phyloP scores from a whole-genome alignment of 192 early-diverging fungal species.

The Backusella westeae region DNA sequence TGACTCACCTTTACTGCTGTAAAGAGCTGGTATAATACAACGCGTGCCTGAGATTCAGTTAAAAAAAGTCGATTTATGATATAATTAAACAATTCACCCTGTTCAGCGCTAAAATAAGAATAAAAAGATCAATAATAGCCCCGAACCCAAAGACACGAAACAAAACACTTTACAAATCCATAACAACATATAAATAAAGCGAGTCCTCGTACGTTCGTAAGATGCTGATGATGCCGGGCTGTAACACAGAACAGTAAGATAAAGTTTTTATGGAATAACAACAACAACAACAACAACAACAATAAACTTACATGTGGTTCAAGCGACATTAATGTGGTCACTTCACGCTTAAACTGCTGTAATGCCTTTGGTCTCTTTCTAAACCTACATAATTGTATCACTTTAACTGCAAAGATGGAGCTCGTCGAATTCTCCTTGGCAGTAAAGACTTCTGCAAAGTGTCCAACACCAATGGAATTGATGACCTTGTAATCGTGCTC shows the following conservation, averaged over 20 bases:
- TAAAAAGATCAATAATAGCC: background rate
- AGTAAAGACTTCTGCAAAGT: background rate
- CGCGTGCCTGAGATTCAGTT: constrained; percentile 74
- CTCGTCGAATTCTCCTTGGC: background rate
- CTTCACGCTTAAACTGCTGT: background rate
- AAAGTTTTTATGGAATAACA: background rate
- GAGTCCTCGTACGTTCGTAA: constrained; percentile 7
- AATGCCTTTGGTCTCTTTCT: background rate
- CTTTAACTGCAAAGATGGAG: background rate
- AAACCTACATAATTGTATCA: background rate
- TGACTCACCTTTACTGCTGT: constrained; percentile 58
- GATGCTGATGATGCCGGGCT: constrained; percentile 19
- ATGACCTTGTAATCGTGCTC: background rate
- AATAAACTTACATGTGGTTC: constrained; percentile 15
- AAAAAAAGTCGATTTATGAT: constrained; percentile 75
- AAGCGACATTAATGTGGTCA: constrained; percentile 3
- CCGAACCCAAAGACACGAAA: background rate
- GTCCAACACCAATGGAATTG: background rate
- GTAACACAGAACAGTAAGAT: background rate
- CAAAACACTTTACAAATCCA: constrained; percentile 11
- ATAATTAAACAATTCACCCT: constrained; percentile 93
- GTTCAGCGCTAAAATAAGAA: constrained; percentile 57
- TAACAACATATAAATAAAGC: constrained; percentile 14
- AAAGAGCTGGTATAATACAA: constrained; percentile 78
- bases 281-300: background rate